Conservation (phyloP, 2,329 filamentous ascomycete genomes). For the Sordariomycetes sp. region DNA sequence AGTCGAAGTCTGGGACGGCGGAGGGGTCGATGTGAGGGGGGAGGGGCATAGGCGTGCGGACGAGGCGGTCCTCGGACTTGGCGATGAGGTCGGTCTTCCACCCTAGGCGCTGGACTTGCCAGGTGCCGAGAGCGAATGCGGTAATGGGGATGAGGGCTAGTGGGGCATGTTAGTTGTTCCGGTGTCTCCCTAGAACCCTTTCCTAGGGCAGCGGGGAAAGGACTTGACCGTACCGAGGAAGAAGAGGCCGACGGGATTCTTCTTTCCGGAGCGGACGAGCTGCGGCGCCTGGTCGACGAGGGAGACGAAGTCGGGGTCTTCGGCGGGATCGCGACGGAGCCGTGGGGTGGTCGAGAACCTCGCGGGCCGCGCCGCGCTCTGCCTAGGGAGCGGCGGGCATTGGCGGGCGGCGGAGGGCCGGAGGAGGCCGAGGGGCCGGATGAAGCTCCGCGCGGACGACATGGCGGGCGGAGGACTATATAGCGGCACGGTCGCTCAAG, state of each 20-base stretch:
- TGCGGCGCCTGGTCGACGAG: constrained; percentile 73
- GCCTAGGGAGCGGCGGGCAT: neutral
- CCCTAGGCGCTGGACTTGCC: constrained; percentile 85
- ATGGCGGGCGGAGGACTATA: neutral
- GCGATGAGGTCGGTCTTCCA: constrained; percentile 94
- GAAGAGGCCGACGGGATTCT: constrained; percentile 70
- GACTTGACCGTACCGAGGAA: constrained; percentile 48
- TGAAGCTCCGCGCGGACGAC: neutral
- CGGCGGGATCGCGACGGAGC: constrained; percentile 29
- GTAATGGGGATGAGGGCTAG: constrained; percentile 81
- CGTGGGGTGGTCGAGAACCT: constrained; percentile 4
- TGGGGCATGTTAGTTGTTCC: neutral
- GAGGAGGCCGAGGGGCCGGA: neutral
- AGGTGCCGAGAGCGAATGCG: constrained; percentile 80
- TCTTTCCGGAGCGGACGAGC: constrained; percentile 63
- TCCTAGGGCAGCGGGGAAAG: neutral
- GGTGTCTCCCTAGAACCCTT: neutral
- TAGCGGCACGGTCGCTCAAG: neutral
- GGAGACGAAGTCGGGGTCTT: constrained; percentile 72
- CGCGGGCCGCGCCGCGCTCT: neutral
- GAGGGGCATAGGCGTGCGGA: constrained; percentile 75
- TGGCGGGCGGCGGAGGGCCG: neutral
- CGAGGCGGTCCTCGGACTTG: constrained; percentile 81
- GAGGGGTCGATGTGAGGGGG: constrained; percentile 72
- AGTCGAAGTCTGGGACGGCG: constrained; percentile 86